phyloP scores from a whole-genome alignment of 345 rosid species.

The Ailanthus altissimus region DNA sequence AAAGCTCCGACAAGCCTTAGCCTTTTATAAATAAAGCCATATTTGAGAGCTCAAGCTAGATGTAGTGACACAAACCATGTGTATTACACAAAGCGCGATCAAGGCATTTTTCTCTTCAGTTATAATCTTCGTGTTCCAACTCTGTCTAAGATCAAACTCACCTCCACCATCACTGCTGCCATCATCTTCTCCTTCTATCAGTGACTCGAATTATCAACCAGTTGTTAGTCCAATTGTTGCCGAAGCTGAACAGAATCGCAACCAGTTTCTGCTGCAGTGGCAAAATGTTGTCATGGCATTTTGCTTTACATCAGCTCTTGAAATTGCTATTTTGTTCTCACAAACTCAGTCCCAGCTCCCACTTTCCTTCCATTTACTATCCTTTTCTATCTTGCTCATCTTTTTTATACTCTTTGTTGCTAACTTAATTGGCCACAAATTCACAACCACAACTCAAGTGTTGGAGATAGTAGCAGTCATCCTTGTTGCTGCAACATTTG shows the following conservation, averaged over 20 bases:
- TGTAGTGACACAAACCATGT: too few relatives aligned
- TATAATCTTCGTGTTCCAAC: not conserved
- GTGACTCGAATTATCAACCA: not conserved
- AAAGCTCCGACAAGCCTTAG: too few relatives aligned
- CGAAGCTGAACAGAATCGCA: not conserved
- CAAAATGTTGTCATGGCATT: not conserved
- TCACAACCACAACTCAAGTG: not conserved
- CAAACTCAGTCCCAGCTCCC: not conserved
- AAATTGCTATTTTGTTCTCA: not conserved
- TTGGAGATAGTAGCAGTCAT: not conserved
- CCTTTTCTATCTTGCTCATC: not conserved
- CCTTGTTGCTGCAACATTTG: not conserved
- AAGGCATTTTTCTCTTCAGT: not conserved
- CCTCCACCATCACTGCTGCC: not conserved
- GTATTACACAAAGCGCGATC: not conserved
- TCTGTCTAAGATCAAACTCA: not conserved
- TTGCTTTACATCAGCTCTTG: not conserved
- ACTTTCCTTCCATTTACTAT: not conserved
- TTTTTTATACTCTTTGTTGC: too few relatives aligned
- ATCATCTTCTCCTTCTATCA: not conserved
- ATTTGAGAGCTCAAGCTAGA: too few relatives aligned
- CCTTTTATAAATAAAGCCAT: too few relatives aligned
- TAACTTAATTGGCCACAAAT: too few relatives aligned
- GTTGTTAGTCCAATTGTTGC: not conserved
- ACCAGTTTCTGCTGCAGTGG: not conserved